phyloP scores from a whole-genome alignment of 2,329 filamentous ascomycete species.

The Colletotrichum sp. region DNA sequence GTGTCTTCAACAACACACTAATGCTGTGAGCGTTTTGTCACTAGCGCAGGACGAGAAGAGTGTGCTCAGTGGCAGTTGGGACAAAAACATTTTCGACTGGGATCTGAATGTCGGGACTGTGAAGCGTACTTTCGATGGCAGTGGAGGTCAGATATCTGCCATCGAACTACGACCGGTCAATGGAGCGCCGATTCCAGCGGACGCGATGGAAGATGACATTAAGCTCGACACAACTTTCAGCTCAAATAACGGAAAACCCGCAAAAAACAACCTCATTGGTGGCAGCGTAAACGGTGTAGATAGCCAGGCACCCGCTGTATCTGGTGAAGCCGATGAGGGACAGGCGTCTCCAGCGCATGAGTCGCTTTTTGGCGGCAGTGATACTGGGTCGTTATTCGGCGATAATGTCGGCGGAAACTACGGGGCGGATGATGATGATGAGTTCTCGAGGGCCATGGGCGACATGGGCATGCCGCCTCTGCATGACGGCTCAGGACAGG shows the following conservation, averaged over 20 bases:
- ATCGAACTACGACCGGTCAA: constrained; percentile 85
- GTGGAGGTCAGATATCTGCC: constrained; percentile 82
- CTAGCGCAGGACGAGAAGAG: constrained; percentile 85
- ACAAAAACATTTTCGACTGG: constrained; percentile 94
- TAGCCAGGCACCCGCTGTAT: constrained; percentile 24
- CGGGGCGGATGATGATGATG: constrained; percentile 79
- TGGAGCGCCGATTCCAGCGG: constrained; percentile 75
- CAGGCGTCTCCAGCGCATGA: constrained; percentile 73
- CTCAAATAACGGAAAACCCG: constrained; percentile 73
- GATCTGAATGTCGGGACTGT: constrained; percentile 86
- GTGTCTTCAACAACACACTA: constrained; percentile 82
- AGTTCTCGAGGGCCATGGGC: constrained; percentile 75
- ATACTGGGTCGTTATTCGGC: constrained; percentile 85
- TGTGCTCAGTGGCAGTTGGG: constrained; percentile 93
- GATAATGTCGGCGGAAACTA: constrained; percentile 65
- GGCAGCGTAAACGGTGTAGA: constrained; percentile 3
- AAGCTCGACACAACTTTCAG: constrained; percentile 71
- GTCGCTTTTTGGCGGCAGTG: constrained; percentile 83
- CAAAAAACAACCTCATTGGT: constrained; percentile 54
- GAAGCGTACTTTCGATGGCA: constrained; percentile 77
- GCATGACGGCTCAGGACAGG: constrained; percentile 41
- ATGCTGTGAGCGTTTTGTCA: constrained; percentile 87
- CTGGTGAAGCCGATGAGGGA: constrained; percentile 59
- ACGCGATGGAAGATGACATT: constrained; percentile 63
- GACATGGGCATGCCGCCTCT: constrained; percentile 48